Evolutionary conservation across 352 stramenopile genomes (phyloP).

Genomic region (Sclerospora graminicola): DNA sequence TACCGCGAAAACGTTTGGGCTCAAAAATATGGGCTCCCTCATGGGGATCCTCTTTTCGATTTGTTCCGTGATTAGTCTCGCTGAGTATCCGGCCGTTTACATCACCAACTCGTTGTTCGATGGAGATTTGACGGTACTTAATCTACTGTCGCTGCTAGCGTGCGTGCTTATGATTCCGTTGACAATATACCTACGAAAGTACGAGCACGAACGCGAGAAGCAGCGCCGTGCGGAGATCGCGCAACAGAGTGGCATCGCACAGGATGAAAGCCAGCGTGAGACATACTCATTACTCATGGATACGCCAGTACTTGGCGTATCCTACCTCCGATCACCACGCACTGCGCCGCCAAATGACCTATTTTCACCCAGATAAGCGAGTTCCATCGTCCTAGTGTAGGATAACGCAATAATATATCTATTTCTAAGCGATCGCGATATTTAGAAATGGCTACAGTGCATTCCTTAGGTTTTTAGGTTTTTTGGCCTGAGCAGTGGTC

Average conservation of each 20-base stretch:
- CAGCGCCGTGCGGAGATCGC: constrained; percentile 26
- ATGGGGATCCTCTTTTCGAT: constrained; percentile 80
- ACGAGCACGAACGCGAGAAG: constrained; percentile 34
- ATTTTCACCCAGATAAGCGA: constrained; percentile 20
- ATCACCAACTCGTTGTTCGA: constrained; percentile 48
- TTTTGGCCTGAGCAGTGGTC: constrained; percentile 6
- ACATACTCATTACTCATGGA: constrained; percentile 37
- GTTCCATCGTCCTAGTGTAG: too few species aligned
- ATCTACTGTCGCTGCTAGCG: constrained; percentile 34
- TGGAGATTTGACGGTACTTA: constrained; percentile 48
- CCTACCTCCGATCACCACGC: constrained; percentile 46
- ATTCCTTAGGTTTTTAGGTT: background rate
- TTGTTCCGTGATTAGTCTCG: constrained; percentile 56
- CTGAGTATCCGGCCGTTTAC: constrained; percentile 72
- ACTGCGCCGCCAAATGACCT: constrained; percentile 17
- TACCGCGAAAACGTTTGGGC: constrained; percentile 79
- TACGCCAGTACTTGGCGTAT: constrained; percentile 32
- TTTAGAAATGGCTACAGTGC: too few species aligned
- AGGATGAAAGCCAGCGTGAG: constrained; percentile 14
- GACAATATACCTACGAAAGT: constrained; percentile 44
- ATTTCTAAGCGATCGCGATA: too few species aligned
- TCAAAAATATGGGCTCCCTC: constrained; percentile 75
- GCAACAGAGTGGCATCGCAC: constrained; percentile 7
- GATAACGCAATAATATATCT: too few species aligned
- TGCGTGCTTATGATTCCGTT: constrained; percentile 51